Conservation (phyloP, 2,329 filamentous ascomycete genomes). For the Aspergillus fumigatus region DNA sequence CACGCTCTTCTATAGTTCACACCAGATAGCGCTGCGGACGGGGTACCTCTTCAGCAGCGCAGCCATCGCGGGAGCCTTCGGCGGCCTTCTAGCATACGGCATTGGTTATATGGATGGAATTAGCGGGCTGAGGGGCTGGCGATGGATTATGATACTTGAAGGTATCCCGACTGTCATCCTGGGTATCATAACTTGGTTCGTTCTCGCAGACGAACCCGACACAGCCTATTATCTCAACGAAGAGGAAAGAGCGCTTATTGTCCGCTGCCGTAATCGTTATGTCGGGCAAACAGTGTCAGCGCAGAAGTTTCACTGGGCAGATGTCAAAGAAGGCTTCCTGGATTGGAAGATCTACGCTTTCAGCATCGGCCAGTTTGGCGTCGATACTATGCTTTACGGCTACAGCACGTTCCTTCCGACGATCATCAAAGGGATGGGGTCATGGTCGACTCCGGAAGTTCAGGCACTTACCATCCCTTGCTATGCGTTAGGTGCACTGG, state of each 20-base stretch:
- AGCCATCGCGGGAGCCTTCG: constrained; percentile 66
- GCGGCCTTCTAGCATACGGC: constrained; percentile 68
- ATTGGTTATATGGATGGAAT: constrained; percentile 70
- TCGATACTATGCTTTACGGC: constrained; percentile 73
- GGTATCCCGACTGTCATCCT: constrained; percentile 55
- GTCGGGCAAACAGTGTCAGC: constrained; percentile 47
- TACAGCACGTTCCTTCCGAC: constrained; percentile 75
- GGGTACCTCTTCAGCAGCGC: constrained; percentile 64
- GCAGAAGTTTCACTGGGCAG: constrained; percentile 54
- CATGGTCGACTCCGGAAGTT: constrained; percentile 60
- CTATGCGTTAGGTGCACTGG: constrained; percentile 66
- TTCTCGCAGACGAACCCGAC: constrained; percentile 63
- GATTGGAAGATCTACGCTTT: constrained; percentile 77
- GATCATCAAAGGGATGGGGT: constrained; percentile 66
- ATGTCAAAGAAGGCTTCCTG: constrained; percentile 62
- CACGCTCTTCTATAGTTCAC: constrained; percentile 71
- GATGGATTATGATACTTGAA: constrained; percentile 62
- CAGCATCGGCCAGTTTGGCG: constrained; percentile 65
- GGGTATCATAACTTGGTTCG: constrained; percentile 52
- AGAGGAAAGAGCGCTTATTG: constrained; percentile 58
- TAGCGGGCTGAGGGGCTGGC: constrained; percentile 62
- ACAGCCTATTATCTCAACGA: constrained; percentile 57
- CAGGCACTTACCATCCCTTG: constrained; percentile 76
- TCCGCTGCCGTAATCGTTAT: constrained; percentile 47
- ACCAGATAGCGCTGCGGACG: constrained; percentile 66